phyloP scores from a whole-genome alignment of 108 stramenopile genomes.

The Skeletonema tropicum region DNA sequence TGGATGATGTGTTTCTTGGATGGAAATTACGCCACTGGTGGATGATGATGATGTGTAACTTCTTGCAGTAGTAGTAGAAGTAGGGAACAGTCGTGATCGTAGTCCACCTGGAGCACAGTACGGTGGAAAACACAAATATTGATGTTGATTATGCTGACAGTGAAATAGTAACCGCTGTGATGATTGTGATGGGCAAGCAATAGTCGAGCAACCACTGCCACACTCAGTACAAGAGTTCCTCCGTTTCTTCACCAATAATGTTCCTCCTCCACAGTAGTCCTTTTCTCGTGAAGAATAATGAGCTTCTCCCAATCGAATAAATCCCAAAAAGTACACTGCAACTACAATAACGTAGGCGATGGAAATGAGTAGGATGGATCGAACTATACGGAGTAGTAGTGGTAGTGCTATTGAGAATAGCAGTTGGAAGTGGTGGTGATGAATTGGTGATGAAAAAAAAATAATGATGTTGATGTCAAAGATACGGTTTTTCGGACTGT shows the following conservation, averaged over 20 bases:
- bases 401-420: too few relatives aligned
- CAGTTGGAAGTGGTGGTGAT: too few relatives aligned
- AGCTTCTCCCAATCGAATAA: conserved; percentile 16
- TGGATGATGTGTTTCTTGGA: not conserved
- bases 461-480: too few relatives aligned
- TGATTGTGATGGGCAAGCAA: not conserved
- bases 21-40: not conserved
- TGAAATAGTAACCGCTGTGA: conserved; percentile 26
- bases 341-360: not conserved
- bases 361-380: not conserved
- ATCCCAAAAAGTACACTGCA: conserved; percentile 19
- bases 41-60: too few relatives aligned
- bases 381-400: too few relatives aligned
- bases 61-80: not conserved
- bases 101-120: conserved; percentile 46
- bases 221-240: not conserved
- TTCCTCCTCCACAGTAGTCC: not conserved
- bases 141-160: conserved; percentile 30
- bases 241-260: not conserved
- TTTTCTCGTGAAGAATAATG: not conserved
- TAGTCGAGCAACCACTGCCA: not conserved
- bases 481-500: too few relatives aligned
- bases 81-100: conserved; percentile 25
- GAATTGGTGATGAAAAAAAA: too few relatives aligned
- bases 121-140: conserved; percentile 43